Percentiles rank a stretch among this genome's conserved stretches.
Evolutionary conservation across 2,329 filamentous ascomycete genomes (phyloP).

Genomic region (Neocatenulostroma microsporum): DNA sequence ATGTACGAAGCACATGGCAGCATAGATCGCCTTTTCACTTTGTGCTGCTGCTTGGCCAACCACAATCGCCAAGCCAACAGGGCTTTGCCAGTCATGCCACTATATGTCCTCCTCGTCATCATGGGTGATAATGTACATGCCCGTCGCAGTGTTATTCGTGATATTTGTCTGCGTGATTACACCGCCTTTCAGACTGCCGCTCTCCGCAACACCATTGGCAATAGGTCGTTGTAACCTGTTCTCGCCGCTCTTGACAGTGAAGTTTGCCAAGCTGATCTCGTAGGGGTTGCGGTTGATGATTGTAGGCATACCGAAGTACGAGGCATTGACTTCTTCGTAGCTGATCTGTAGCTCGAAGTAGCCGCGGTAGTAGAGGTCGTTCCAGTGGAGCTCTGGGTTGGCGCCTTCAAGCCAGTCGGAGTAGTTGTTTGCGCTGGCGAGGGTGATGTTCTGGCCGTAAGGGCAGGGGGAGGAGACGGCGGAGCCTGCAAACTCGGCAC

Average conservation of each 20-base stretch:
- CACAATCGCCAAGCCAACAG: not conserved
- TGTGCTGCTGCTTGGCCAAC: no score
- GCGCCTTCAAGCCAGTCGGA: slow-evolving; percentile 37
- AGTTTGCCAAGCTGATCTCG: slow-evolving; percentile 62
- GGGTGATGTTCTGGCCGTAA: slow-evolving; percentile 52
- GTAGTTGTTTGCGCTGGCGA: slow-evolving; percentile 44
- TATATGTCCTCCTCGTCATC: slow-evolving; percentile 14
- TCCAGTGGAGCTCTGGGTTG: slow-evolving; percentile 63
- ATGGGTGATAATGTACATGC: slow-evolving; percentile 21
- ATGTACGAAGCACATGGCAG: no score
- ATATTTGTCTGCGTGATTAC: slow-evolving; percentile 30
- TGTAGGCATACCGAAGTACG: slow-evolving; percentile 58
- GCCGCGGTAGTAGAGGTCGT: slow-evolving; percentile 64
- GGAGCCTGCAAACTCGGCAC: slow-evolving; percentile 52
- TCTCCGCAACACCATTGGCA: slow-evolving; percentile 45
- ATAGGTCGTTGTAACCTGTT: slow-evolving; percentile 50
- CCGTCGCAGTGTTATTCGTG: slow-evolving; percentile 30
- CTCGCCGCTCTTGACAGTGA: slow-evolving; percentile 56
- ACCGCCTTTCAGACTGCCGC: slow-evolving; percentile 49
- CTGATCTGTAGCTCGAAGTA: slow-evolving; percentile 60
- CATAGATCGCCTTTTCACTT: no score
- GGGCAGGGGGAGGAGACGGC: slow-evolving; percentile 57
- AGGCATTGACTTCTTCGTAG: slow-evolving; percentile 51
- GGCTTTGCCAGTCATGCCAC: no score
- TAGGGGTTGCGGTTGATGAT: slow-evolving; percentile 52